A percentile compares a stretch with the other conserved stretches of the same genome.
These are phyloP conservation scores for Monosporascus sp. DNA, from an alignment of 2,329 filamentous ascomycete genomes.

Conservation along the genomic window DNA sequence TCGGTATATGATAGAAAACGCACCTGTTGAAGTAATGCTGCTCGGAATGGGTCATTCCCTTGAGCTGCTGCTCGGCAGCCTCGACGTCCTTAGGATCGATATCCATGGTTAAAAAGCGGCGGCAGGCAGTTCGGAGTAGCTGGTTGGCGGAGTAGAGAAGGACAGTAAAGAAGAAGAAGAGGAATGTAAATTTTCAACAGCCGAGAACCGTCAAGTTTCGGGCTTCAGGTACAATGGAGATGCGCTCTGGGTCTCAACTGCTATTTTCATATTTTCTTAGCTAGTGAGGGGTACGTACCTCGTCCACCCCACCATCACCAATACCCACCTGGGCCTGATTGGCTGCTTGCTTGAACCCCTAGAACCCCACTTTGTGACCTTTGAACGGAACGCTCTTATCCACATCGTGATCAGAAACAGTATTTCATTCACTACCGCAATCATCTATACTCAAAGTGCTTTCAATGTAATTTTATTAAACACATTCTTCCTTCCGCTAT, in stretches of 20 bases:
- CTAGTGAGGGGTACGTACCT: neutral
- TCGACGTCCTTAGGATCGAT: conserved; percentile 53
- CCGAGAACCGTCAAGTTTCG: no score
- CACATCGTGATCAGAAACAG: no score
- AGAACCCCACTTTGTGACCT: no score
- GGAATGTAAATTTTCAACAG: conserved; percentile 2
- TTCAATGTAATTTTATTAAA: no score
- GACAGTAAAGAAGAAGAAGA: neutral
- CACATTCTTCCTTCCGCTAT: no score
- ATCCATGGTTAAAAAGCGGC: conserved; percentile 14
- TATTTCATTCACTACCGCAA: neutral
- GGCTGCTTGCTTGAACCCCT: neutral
- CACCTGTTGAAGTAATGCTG: conserved; percentile 99
- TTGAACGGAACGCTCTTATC: no score
- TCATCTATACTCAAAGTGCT: neutral
- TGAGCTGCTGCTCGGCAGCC: conserved; percentile 57
- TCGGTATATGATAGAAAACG: conserved; percentile 12
- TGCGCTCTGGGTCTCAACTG: no score
- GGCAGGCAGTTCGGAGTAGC: no score
- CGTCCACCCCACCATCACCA: neutral
- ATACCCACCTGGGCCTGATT: neutral
- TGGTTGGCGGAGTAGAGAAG: neutral
- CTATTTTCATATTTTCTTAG: no score
- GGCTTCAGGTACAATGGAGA: no score
- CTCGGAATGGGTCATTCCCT: conserved; percentile 84